phyloP scores from a whole-genome alignment of 2,329 filamentous ascomycete species.

The Aspergillus glaucus region DNA sequence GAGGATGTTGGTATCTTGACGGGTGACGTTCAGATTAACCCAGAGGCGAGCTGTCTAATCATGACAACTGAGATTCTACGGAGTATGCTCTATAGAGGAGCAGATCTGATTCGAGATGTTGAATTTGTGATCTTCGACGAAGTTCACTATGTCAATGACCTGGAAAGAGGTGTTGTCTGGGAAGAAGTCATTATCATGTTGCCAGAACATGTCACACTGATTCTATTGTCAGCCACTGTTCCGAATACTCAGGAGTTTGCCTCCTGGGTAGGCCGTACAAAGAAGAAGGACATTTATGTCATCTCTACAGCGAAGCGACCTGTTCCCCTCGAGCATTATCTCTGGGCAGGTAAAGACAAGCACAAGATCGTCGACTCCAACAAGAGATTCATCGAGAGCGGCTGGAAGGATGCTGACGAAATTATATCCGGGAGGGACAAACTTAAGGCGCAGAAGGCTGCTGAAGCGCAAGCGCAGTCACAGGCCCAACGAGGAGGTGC shows the following conservation, averaged over 20 bases:
- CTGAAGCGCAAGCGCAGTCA: slow-evolving; percentile 46
- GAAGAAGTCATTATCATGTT: slow-evolving; percentile 99
- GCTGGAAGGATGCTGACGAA: slow-evolving; percentile 90
- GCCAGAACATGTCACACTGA: slow-evolving; percentile 91
- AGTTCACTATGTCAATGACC: slow-evolving; percentile 97
- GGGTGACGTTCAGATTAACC: slow-evolving; percentile 95
- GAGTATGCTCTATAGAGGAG: slow-evolving; percentile 96
- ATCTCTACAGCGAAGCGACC: slow-evolving; percentile 95
- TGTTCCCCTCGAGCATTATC: slow-evolving; percentile 88
- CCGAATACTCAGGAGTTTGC: slow-evolving; percentile 97
- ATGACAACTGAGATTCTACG: slow-evolving; percentile 98
- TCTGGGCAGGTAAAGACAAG: slow-evolving; percentile 91
- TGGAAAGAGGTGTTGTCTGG: slow-evolving; percentile 95
- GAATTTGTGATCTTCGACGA: slow-evolving; percentile 99
- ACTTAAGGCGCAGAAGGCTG: slow-evolving; percentile 51
- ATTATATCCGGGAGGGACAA: slow-evolving; percentile 78
- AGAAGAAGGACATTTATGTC: slow-evolving; percentile 98
- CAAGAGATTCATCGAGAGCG: slow-evolving; percentile 83
- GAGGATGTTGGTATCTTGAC: slow-evolving; percentile 96
- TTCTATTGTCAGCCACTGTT: slow-evolving; percentile 89
- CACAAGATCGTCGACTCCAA: slow-evolving; percentile 91
- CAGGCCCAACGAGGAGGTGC: slow-evolving; percentile 49
- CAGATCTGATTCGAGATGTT: slow-evolving; percentile 91
- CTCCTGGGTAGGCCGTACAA: slow-evolving; percentile 95
- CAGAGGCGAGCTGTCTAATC: slow-evolving; percentile 94